Evolutionary conservation across 2,329 filamentous ascomycete species (phyloP).

Genomic region (Trichoderma atrobrunneum): DNA sequence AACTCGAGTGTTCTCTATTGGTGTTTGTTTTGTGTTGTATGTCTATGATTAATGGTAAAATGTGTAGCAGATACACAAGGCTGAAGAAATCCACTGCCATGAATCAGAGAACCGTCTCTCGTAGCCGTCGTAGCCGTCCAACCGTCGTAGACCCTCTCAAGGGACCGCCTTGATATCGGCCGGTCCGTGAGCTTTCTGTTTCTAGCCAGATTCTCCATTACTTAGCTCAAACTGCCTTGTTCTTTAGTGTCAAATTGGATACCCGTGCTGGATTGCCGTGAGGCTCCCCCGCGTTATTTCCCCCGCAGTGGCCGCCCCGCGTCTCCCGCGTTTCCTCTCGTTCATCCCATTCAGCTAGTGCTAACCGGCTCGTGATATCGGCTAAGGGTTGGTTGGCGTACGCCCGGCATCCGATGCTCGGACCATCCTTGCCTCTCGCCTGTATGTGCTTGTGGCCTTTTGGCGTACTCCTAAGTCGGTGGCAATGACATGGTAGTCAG

Average conservation of each 20-base stretch:
- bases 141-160: not conserved
- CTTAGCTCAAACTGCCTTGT: not conserved
- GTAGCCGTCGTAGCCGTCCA: not conserved
- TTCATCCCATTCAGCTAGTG: not conserved
- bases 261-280: not conserved
- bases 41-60: not conserved
- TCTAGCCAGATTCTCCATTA: not conserved
- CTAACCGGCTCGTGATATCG: not conserved
- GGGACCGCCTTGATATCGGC: not conserved
- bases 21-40: not conserved
- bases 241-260: not conserved
- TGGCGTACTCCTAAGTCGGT: not conserved
- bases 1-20: not conserved
- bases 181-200: not conserved
- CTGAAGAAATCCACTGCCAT: not conserved
- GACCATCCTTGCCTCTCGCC: not conserved
- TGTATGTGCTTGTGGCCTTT: not conserved
- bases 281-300: not conserved
- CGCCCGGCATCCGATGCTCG: not conserved
- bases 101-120: not conserved
- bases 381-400: not conserved
- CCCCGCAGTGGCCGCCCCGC: not conserved
- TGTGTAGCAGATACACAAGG: fast-evolving
- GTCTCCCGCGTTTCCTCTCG: not conserved
- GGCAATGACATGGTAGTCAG: not conserved